phyloP scores from a whole-genome alignment of 768 basidiomycete genomes.

The Leccinum fibrillosum region DNA sequence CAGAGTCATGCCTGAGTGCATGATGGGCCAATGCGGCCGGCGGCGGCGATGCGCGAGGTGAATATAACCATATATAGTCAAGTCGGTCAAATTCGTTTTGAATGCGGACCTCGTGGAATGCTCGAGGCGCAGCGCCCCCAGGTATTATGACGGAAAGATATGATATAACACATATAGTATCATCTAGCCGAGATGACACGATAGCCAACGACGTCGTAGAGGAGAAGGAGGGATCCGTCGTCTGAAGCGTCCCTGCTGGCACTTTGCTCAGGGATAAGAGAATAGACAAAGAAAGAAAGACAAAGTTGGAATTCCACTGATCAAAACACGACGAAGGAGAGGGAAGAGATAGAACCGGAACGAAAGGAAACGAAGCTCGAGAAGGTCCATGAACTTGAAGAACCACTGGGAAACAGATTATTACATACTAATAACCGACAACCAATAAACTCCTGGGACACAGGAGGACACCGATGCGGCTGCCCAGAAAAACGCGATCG shows the following conservation, averaged over 20 bases:
- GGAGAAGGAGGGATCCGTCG: neutral
- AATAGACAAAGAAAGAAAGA: neutral
- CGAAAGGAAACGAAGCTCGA: neutral
- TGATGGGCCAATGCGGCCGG: too few relatives aligned
- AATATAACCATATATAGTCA: slow-evolving; percentile 26
- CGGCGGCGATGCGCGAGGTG: neutral
- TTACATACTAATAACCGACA: neutral
- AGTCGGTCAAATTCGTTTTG: neutral
- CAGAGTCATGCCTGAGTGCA: neutral
- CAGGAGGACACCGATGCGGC: neutral
- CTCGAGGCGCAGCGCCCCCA: slow-evolving; percentile 16
- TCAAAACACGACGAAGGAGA: neutral
- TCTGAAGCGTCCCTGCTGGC: neutral
- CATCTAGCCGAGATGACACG: slow-evolving; percentile 27
- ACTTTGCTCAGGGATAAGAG: slow-evolving; percentile 2
- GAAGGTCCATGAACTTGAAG: neutral
- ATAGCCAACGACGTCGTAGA: neutral
- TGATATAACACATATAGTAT: neutral
- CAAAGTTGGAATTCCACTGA: neutral
- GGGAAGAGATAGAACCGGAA: neutral
- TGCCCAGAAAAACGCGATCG: neutral
- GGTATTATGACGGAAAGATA: neutral
- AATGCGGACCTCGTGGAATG: slow-evolving; percentile 26
- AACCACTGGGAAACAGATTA: neutral
- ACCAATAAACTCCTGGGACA: neutral